These are phyloP conservation scores for Syncephalastrum contaminatum DNA, from an alignment of 371 early-diverging fungal genomes.

Conservation along the genomic window DNA sequence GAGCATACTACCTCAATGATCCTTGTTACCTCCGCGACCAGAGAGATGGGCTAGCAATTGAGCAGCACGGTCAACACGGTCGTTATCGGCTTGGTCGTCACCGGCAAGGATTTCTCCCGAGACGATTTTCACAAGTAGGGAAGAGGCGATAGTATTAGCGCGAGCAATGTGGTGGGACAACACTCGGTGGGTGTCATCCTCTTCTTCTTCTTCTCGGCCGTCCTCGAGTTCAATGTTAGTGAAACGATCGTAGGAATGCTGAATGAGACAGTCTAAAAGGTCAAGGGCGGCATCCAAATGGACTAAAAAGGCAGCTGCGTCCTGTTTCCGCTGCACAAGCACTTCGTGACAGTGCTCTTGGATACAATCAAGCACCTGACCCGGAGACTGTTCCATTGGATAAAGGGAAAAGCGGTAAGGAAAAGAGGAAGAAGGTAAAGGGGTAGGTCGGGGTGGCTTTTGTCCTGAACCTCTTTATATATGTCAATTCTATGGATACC, in stretches of 20 bases:
- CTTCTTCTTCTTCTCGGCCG: constrained; percentile 20
- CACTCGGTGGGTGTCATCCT: constrained; percentile 19
- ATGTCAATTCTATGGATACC: no score
- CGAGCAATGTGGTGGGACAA: constrained; percentile 20
- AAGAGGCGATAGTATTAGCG: constrained; percentile 23
- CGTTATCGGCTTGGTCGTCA: constrained; percentile 28
- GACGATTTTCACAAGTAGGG: constrained; percentile 28
- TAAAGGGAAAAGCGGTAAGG: constrained; percentile 2
- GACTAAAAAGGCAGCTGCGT: not conserved
- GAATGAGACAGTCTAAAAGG: constrained; percentile 28
- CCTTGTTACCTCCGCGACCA: constrained; percentile 47
- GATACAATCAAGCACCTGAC: constrained; percentile 14
- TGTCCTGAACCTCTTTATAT: no score
- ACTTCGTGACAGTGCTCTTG: constrained; percentile 12
- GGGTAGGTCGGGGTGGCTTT: not conserved
- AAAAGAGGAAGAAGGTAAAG: constrained; percentile 2
- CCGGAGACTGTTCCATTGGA: constrained; percentile 4
- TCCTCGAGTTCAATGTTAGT: constrained; percentile 22
- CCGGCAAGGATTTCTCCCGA: constrained; percentile 21
- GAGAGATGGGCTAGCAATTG: constrained; percentile 43
- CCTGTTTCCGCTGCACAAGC: constrained; percentile 3
- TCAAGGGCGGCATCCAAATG: constrained; percentile 19
- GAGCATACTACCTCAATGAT: no score
- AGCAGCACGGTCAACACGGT: constrained; percentile 37
- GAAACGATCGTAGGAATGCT: constrained; percentile 34